Conservation (phyloP, 2,329 filamentous ascomycete species). For the Alternaria metachromatica region DNA sequence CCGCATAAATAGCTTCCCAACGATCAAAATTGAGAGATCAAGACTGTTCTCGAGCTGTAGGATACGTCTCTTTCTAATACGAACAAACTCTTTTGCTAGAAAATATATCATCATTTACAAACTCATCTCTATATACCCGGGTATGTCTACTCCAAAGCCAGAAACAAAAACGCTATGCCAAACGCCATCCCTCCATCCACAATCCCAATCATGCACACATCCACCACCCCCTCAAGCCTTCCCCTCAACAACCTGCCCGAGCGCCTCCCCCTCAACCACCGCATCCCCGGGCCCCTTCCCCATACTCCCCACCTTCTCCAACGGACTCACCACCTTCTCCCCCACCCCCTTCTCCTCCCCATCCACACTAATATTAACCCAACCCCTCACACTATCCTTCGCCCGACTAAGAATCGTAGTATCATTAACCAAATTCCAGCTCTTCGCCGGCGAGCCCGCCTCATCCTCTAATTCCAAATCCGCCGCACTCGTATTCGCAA, state of each 20-base stretch:
- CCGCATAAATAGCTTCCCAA: no score
- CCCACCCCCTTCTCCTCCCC: slow-evolving; percentile 1
- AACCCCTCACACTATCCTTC: slow-evolving; percentile 42
- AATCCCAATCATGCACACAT: not conserved
- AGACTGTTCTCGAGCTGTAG: no score
- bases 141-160: not conserved
- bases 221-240: not conserved
- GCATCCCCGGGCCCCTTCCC: slow-evolving; percentile 33
- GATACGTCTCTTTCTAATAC: no score
- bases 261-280: slow-evolving; percentile 44
- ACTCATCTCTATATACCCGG: not conserved
- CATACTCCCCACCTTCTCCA: slow-evolving; percentile 8
- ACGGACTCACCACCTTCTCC: slow-evolving; percentile 10
- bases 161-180: not conserved
- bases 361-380: slow-evolving; percentile 37
- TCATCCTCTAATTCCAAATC: slow-evolving; percentile 51
- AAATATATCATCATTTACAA: not conserved
- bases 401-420: slow-evolving; percentile 39
- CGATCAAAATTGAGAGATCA: no score
- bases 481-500: slow-evolving; percentile 49
- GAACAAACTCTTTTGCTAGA: no score
- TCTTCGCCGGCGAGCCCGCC: not conserved
- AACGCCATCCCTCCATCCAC: not conserved
- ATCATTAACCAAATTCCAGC: slow-evolving; percentile 31
- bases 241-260: slow-evolving; percentile 42